Conservation (phyloP, 768 basidiomycete genomes). For the Hirschioporus abietinus region DNA sequence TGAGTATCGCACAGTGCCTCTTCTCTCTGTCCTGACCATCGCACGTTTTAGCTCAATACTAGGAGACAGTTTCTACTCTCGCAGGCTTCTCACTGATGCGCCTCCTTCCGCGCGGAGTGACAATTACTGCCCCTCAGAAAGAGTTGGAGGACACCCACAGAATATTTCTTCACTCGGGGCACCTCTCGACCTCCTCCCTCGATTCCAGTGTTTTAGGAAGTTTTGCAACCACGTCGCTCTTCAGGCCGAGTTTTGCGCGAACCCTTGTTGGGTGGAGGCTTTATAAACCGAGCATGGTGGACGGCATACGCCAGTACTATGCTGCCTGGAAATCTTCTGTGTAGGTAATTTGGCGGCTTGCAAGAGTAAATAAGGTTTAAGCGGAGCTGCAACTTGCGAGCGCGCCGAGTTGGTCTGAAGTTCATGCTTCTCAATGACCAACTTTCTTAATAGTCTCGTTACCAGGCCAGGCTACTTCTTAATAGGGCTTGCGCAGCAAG, state of each 20-base stretch:
- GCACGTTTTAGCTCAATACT: slow-evolving; percentile 52
- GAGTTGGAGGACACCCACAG: slow-evolving; percentile 25
- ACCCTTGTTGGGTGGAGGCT: slow-evolving; percentile 40
- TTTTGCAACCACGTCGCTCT: too few species aligned
- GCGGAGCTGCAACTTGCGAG: too few species aligned
- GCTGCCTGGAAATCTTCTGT: slow-evolving; percentile 25
- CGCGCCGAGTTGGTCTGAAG: too few species aligned
- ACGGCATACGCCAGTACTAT: slow-evolving; percentile 39
- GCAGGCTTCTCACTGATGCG: slow-evolving; percentile 18
- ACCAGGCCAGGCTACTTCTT: too few species aligned
- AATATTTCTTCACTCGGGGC: slow-evolving; percentile 56
- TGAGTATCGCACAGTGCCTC: slow-evolving; percentile 19
- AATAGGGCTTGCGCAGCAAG: too few species aligned
- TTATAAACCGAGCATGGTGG: slow-evolving; percentile 35
- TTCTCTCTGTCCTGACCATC: slow-evolving; percentile 12
- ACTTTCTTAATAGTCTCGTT: too few species aligned
- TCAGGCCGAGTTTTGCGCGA: slow-evolving; percentile 35
- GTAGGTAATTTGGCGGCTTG: too few species aligned
- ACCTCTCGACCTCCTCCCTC: too few species aligned
- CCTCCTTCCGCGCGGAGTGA: slow-evolving; percentile 1
- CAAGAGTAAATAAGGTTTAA: too few species aligned
- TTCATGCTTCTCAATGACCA: too few species aligned
- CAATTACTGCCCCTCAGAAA: slow-evolving; percentile 11
- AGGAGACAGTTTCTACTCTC: slow-evolving; percentile 52
- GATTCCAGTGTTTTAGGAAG: too few species aligned